Evolutionary conservation across 371 early-diverging fungal species (phyloP).

Genomic region (Mucor plumbeus): DNA sequence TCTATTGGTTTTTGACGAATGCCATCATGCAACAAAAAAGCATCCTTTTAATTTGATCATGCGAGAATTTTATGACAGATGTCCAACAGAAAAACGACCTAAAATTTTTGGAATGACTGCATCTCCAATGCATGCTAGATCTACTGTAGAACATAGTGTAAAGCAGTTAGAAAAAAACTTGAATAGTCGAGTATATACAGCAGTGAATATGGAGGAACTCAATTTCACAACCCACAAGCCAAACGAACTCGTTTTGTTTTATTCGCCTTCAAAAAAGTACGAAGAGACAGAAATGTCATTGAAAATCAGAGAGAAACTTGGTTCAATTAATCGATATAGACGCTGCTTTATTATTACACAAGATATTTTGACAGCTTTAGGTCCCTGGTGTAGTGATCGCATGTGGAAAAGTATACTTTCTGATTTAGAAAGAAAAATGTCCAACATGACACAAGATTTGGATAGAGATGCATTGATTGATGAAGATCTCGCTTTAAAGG

Average conservation of each 20-base stretch:
- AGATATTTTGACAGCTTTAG: slow-evolving; percentile 54
- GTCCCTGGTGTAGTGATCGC: slow-evolving; percentile 71
- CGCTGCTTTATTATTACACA: slow-evolving; percentile 43
- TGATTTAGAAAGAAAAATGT: slow-evolving; percentile 33
- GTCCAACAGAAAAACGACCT: slow-evolving; percentile 60
- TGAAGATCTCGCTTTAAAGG: slow-evolving; percentile 33
- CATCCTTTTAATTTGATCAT: slow-evolving; percentile 88
- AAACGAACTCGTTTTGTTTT: slow-evolving; percentile 60
- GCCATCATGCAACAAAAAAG: slow-evolving; percentile 85
- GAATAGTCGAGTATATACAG: slow-evolving; percentile 69
- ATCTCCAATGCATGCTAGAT: slow-evolving; percentile 72
- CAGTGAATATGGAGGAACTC: slow-evolving; percentile 41
- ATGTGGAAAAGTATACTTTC: slow-evolving; percentile 56
- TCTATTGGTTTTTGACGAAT: slow-evolving; percentile 92
- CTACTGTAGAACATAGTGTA: slow-evolving; percentile 47
- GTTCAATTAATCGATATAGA: slow-evolving; percentile 36
- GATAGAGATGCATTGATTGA: slow-evolving; percentile 31
- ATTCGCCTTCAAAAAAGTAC: slow-evolving; percentile 35
- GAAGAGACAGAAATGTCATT: slow-evolving; percentile 47
- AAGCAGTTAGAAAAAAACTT: slow-evolving; percentile 73
- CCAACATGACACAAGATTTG: slow-evolving; percentile 21
- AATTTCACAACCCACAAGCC: slow-evolving; percentile 50
- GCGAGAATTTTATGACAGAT: slow-evolving; percentile 78
- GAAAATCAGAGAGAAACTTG: slow-evolving; percentile 45
- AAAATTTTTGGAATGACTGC: slow-evolving; percentile 95